phyloP scores from a whole-genome alignment of 495 filamentous ascomycete species.

The Xylaria curta region DNA sequence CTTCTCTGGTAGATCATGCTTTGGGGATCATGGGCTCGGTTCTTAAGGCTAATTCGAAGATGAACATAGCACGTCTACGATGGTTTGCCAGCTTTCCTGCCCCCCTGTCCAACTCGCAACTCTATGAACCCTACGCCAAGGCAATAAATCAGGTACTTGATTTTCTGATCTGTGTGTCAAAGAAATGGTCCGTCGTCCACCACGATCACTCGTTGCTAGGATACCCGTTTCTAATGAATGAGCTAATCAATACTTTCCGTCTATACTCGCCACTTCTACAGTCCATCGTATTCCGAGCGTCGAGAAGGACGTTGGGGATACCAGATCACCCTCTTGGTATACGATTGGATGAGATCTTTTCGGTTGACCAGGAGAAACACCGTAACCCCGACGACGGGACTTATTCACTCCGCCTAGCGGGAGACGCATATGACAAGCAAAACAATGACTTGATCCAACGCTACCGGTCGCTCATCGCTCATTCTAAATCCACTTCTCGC shows the following conservation, averaged over 20 bases:
- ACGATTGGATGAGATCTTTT: slow-evolving; percentile 48
- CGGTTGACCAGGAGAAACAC: slow-evolving; percentile 41
- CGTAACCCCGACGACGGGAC: slow-evolving; percentile 24
- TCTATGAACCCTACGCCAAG: slow-evolving; percentile 19
- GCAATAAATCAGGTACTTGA: slow-evolving; percentile 40
- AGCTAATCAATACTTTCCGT: slow-evolving; percentile 57
- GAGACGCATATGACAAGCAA: slow-evolving; percentile 26
- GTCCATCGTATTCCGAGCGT: slow-evolving; percentile 64
- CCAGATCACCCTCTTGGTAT: slow-evolving; percentile 34
- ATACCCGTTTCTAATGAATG: slow-evolving; percentile 67
- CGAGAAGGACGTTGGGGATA: slow-evolving; percentile 46
- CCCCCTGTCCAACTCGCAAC: slow-evolving; percentile 39
- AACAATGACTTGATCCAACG: slow-evolving; percentile 23
- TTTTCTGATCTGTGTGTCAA: slow-evolving; percentile 44
- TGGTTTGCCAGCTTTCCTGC: slow-evolving; percentile 63
- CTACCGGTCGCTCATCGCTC: slow-evolving; percentile 23
- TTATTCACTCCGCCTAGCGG: slow-evolving; percentile 6
- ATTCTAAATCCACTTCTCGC: neutral
- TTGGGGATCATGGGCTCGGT: slow-evolving; percentile 48
- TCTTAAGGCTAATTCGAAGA: slow-evolving; percentile 48
- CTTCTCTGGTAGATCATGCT: slow-evolving; percentile 39
- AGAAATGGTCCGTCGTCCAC: slow-evolving; percentile 32
- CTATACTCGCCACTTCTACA: slow-evolving; percentile 64
- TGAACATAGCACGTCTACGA: slow-evolving; percentile 46
- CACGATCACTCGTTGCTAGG: slow-evolving; percentile 25